Percentiles rank a stretch among this genome's conserved stretches.
These are phyloP conservation scores for Euphrasia arctica DNA, from an alignment of 305 asterid genomes.

Conservation along the genomic window DNA sequence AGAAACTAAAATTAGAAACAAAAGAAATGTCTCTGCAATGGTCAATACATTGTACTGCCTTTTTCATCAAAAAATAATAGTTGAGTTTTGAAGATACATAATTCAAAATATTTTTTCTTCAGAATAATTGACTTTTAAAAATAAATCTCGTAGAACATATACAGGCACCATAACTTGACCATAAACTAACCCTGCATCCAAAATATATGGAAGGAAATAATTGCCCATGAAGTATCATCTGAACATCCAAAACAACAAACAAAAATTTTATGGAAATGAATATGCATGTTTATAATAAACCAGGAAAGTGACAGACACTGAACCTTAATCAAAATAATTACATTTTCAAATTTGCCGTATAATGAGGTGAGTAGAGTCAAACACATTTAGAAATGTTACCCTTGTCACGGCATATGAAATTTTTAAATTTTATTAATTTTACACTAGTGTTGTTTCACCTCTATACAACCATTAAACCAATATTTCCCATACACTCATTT, in stretches of 20 bases:
- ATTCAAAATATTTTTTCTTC: background rate
- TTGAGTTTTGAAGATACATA: background rate
- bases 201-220: background rate
- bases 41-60: no score
- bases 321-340: background rate
- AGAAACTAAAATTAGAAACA: no score
- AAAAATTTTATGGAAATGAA: background rate
- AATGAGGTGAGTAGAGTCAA: conserved; percentile 8
- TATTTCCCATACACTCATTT: background rate
- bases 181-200: background rate
- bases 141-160: background rate
- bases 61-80: background rate
- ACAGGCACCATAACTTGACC: background rate
- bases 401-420: background rate
- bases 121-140: background rate
- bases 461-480: background rate
- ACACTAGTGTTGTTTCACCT: conserved; percentile 1
- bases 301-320: background rate
- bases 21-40: no score
- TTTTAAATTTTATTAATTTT: background rate
- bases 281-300: background rate
- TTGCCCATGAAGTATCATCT: background rate
- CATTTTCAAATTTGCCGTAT: background rate
- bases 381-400: background rate
- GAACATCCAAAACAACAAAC: background rate